Percentiles rank a stretch among this genome's conserved stretches.
phyloP scores from a whole-genome alignment of 768 basidiomycete genomes.

The Psilocybe subaeruginosa region DNA sequence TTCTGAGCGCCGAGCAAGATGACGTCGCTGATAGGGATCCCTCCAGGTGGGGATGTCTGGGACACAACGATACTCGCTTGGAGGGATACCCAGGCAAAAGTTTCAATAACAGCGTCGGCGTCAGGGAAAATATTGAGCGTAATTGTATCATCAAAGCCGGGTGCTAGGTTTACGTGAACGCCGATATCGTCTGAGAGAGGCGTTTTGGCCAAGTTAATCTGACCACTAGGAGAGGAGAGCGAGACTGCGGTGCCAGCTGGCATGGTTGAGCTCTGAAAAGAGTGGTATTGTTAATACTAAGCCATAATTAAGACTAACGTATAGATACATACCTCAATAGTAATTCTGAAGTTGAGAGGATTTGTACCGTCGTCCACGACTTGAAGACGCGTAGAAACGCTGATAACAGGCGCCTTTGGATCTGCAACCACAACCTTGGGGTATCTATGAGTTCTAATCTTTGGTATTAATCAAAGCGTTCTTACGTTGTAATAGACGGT shows the following conservation, averaged over 20 bases:
- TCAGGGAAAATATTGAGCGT: not conserved
- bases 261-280: not conserved
- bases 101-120: not conserved
- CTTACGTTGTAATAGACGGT: not conserved
- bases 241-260: not conserved
- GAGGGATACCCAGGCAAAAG: conserved; percentile 1
- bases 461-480: too few relatives aligned
- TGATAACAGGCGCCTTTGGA: not conserved
- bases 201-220: not conserved
- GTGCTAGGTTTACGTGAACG: not conserved
- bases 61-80: conserved; percentile 1
- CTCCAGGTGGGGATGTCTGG: not conserved
- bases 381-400: not conserved
- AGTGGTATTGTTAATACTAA: not conserved
- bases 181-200: not conserved
- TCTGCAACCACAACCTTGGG: not conserved
- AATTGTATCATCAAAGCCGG: not conserved
- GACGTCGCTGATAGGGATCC: not conserved
- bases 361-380: not conserved
- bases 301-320: too few relatives aligned
- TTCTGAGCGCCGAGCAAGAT: not conserved
- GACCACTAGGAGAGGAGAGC: not conserved
- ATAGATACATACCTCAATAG: not conserved
- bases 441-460: not conserved
- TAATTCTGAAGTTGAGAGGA: not conserved